These are phyloP conservation scores for Salix caprea DNA, from an alignment of 345 rosid species.

Conservation along the genomic window DNA sequence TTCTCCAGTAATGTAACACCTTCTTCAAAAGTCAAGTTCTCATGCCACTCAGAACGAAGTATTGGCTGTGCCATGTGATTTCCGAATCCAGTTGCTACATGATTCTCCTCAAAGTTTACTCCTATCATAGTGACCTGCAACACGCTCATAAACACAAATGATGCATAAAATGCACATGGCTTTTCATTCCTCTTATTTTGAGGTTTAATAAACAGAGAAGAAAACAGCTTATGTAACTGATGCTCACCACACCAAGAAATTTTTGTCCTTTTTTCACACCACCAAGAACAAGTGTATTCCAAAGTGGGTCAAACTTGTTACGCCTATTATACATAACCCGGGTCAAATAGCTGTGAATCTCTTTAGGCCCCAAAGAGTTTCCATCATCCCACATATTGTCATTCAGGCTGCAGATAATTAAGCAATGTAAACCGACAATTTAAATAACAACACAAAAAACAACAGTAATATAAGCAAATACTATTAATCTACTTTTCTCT, in stretches of 20 bases:
- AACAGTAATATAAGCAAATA: background rate
- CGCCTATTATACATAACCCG: conserved; percentile 94
- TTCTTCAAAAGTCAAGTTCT: conserved; percentile 82
- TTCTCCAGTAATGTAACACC: conserved; percentile 90
- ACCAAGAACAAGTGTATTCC: conserved; percentile 97
- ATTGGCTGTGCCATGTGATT: conserved; percentile 95
- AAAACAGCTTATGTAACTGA: background rate
- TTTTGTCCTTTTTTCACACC: conserved; percentile 92
- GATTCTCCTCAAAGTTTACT: conserved; percentile 84
- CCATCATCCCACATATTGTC: conserved; percentile 99
- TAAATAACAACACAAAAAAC: background rate
- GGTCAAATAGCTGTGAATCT: conserved; percentile 90
- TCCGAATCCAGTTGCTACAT: conserved; percentile 95
- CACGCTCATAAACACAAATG: background rate
- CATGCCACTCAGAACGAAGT: conserved; percentile 94
- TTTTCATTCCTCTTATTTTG: background rate
- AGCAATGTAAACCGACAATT: conserved; percentile 6
- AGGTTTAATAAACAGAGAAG: background rate
- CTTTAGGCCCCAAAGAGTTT: conserved; percentile 97
- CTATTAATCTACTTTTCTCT: background rate
- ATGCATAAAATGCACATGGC: background rate
- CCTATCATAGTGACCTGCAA: conserved; percentile 88
- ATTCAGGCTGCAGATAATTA: conserved; percentile 53
- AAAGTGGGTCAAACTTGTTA: conserved; percentile 89
- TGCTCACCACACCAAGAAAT: conserved; percentile 83